These are phyloP conservation scores for Knufia petricola DNA, from an alignment of 2,329 filamentous ascomycete species.

Conservation along the genomic window DNA sequence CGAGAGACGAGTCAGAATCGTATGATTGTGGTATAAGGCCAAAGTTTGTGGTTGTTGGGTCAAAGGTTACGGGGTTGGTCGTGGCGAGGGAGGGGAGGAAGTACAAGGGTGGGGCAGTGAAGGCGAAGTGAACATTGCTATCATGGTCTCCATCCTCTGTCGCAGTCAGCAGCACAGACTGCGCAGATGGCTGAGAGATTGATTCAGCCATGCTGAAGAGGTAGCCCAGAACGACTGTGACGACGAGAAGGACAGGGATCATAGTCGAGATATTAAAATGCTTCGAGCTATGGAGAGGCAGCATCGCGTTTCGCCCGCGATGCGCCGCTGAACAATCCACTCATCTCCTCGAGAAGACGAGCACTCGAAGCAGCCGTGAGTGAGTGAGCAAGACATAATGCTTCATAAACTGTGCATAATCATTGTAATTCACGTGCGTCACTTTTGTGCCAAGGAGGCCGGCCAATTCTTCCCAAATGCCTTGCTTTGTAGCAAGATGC, in stretches of 20 bases:
- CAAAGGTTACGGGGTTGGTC: conserved; percentile 1
- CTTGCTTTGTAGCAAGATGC: background rate
- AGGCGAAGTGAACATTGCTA: conserved; percentile 1
- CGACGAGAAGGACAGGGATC: conserved; percentile 14
- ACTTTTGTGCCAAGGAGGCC: background rate
- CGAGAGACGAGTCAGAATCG: conserved; percentile 28
- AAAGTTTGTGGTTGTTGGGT: conserved; percentile 30
- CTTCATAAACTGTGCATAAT: no score
- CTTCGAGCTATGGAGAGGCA: background rate
- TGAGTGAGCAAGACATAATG: no score
- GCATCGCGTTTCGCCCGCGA: conserved; percentile 3
- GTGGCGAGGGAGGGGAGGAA: conserved; percentile 3
- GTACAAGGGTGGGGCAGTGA: conserved; percentile 5
- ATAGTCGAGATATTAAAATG: background rate
- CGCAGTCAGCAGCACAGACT: background rate
- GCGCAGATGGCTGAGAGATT: conserved; percentile 15
- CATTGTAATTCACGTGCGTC: background rate
- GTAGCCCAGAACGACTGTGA: conserved; percentile 12
- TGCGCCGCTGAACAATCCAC: background rate
- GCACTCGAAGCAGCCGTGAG: no score
- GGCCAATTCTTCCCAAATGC: background rate
- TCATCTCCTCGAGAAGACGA: background rate
- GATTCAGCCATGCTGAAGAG: conserved; percentile 33
- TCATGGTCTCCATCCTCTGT: background rate
- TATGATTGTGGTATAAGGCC: conserved; percentile 42